Base-by-base conservation (phyloP, 305 asterid genomes). In the Fraxinus platypoda region DNA sequence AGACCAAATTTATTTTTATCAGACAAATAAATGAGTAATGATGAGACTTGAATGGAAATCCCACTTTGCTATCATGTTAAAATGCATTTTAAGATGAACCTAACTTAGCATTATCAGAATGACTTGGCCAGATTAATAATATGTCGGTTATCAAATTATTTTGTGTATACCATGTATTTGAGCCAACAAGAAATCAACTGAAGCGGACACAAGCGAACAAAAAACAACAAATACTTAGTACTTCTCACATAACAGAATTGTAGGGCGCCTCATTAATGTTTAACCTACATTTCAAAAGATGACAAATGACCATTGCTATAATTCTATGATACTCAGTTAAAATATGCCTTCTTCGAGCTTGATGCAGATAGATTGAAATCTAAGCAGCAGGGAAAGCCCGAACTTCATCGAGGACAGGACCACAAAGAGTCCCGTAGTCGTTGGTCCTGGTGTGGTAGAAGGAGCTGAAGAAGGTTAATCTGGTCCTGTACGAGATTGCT, bases 391-490 rank as follows among this genome's bases (percentile, higher is more conserved):
- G 83, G 37, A 81, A 26, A 6, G 83, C 92, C 75, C 59, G 83
- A 41, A 89, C 89, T 81, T 87, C 71, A 86, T 89, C 92, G 59
- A 89, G 64, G 77, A 89, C 87, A 66, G 92, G 92, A 59, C 92
- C 92, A 52, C 92, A 89, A 6, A 89, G 92, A 77, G 87, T 9
- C 15, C 87, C 89, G 17, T 33, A 85, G 83, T 89, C 89, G 25
- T 89, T 81, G 25, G 81, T 41, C 81, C 46, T 83, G 19, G 92
- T 91, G 78, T 90, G 92, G 49, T 91, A 91, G 71, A 72, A 88
- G 43, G 93, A 87, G 90, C 94, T 91, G 82, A 59, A 88, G 90
- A 91, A 91, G 5, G 90, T 90, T 9, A 91, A 33, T 78, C 92
- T 84, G 0, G 94, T 91, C 82, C 92, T 81, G 28, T 38, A 7